Evolutionary conservation across 75 land plant genomes (phyloP).

Genomic region (Picea sitchensis): DNA sequence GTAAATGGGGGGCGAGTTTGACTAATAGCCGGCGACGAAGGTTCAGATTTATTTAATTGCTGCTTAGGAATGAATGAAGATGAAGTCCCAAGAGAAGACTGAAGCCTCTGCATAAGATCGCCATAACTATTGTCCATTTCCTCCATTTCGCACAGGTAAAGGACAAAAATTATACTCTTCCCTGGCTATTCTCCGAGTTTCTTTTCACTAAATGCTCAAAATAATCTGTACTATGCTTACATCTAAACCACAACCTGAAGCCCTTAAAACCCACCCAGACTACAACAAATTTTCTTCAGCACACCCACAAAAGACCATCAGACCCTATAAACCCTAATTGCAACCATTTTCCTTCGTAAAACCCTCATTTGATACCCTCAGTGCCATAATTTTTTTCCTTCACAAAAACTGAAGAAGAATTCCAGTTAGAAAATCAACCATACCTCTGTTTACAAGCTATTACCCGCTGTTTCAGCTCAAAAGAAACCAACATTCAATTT

Average conservation of each 20-base stretch:
- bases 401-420: background rate
- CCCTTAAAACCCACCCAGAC: background rate
- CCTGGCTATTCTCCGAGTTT: background rate
- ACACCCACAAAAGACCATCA: background rate
- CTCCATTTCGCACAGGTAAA: conserved; percentile 10
- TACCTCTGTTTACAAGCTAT: background rate
- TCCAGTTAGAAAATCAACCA: background rate
- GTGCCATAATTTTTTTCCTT: background rate
- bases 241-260: background rate
- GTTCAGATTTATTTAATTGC: conserved; percentile 13
- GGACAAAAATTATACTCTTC: background rate
- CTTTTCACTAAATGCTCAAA: background rate
- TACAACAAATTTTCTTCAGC: background rate
- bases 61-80: conserved; percentile 23
- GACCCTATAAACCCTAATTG: background rate
- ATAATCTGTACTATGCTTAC: background rate
- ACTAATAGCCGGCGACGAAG: conserved; percentile 17
- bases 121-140: conserved; percentile 15
- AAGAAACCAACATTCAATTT: background rate
- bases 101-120: conserved; percentile 34
- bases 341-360: background rate
- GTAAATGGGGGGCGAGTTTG: conserved; percentile 20
- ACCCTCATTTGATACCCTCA: background rate
- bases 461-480: background rate
- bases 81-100: conserved; percentile 31